These are phyloP conservation scores for Penicillium cosmopolitanum DNA, from an alignment of 495 filamentous ascomycete species.

Conservation along the genomic window DNA sequence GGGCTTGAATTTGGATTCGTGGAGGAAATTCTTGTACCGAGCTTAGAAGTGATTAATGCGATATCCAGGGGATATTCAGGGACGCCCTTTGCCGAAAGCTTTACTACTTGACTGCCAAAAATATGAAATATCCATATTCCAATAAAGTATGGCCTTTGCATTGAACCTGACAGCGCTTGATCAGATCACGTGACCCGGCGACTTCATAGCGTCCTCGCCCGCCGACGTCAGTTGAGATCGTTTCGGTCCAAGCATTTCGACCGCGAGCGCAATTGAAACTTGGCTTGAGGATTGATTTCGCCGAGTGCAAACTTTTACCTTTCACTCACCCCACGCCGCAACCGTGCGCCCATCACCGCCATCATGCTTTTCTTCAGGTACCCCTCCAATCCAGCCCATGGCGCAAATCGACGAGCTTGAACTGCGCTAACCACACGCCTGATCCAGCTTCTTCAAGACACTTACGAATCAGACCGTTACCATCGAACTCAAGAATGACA, in stretches of 20 bases:
- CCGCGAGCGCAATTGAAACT: neutral
- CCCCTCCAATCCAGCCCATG: constrained; percentile 6
- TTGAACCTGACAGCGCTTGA: too few species aligned
- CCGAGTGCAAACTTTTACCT: neutral
- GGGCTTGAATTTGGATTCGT: too few species aligned
- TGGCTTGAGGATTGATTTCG: neutral
- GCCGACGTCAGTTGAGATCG: neutral
- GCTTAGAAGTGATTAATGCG: too few species aligned
- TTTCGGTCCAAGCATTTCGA: neutral
- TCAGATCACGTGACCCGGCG: neutral
- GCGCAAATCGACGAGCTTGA: neutral
- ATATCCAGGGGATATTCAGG: too few species aligned
- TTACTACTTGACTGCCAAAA: too few species aligned
- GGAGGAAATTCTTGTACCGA: too few species aligned
- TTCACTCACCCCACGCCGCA: neutral
- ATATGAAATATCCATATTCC: too few species aligned
- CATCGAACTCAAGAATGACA: constrained; percentile 99
- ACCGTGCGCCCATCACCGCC: constrained; percentile 10
- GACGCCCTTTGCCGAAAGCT: too few species aligned
- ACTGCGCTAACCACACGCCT: neutral
- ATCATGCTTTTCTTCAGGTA: constrained; percentile 58
- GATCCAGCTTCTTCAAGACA: constrained; percentile 94
- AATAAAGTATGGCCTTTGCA: too few species aligned
- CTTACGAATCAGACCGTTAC: constrained; percentile 96
- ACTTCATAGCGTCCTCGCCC: neutral